These are phyloP conservation scores for Chimonanthus praecox DNA, from an alignment of 164 flowering plant genomes.

Conservation along the genomic window DNA sequence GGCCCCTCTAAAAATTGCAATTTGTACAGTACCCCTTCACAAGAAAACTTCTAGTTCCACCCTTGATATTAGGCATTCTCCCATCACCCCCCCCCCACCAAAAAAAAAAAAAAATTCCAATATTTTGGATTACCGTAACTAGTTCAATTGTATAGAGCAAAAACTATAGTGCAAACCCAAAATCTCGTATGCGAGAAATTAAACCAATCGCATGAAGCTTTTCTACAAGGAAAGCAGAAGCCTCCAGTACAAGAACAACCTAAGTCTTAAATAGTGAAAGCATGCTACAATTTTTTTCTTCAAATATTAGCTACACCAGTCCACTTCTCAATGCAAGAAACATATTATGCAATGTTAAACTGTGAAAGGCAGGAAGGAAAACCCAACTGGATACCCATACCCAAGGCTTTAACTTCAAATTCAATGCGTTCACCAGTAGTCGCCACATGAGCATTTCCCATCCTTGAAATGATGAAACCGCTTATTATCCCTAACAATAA, in stretches of 20 bases:
- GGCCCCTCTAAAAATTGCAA: no score
- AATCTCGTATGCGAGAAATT: no score
- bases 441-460: slow-evolving; percentile 85
- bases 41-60: no score
- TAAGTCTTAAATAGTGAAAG: not conserved
- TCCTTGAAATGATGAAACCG: slow-evolving; percentile 87
- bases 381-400: slow-evolving; percentile 4
- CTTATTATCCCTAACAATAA: slow-evolving; percentile 86
- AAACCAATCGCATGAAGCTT: not conserved
- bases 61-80: no score
- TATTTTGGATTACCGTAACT: no score
- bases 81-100: no score
- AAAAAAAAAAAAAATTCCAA: no score
- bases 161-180: no score
- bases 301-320: slow-evolving; percentile 1
- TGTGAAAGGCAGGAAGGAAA: not conserved
- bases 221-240: not conserved
- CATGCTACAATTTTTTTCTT: not conserved
- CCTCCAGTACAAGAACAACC: slow-evolving; percentile 1
- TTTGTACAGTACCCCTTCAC: no score
- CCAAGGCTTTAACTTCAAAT: slow-evolving; percentile 2
- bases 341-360: not conserved
- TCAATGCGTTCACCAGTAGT: slow-evolving; percentile 57
- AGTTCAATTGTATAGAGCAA: no score
- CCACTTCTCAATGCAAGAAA: not conserved